phyloP scores from a whole-genome alignment of 352 stramenopile species.

The Phytophthora pluvialis region DNA sequence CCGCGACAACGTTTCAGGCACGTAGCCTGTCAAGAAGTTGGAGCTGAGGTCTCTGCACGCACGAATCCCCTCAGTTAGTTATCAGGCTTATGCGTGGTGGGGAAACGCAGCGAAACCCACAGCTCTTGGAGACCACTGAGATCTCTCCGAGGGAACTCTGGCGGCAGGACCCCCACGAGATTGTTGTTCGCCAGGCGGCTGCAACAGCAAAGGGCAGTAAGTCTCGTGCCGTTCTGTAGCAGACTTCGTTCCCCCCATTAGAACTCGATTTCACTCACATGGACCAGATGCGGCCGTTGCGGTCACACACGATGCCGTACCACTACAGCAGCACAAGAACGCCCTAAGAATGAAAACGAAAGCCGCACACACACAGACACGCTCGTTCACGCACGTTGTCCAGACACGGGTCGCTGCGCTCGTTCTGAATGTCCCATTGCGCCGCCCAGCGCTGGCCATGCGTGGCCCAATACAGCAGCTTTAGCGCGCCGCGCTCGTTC shows the following conservation, averaged over 20 bases:
- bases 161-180: slow-evolving; percentile 60
- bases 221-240: background rate
- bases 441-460: slow-evolving; percentile 53
- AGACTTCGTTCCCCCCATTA: too few relatives aligned
- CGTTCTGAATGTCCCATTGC: slow-evolving; percentile 74
- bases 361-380: background rate
- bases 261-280: slow-evolving; percentile 41
- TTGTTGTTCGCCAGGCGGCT: slow-evolving; percentile 68
- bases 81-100: background rate
- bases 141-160: slow-evolving; percentile 53
- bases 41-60: slow-evolving; percentile 63
- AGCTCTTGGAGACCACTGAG: slow-evolving; percentile 65
- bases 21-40: slow-evolving; percentile 63
- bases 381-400: slow-evolving; percentile 36
- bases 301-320: slow-evolving; percentile 71
- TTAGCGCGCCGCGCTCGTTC: slow-evolving; percentile 67
- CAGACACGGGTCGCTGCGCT: slow-evolving; percentile 66
- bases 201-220: slow-evolving; percentile 6
- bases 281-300: slow-evolving; percentile 51
- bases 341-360: background rate
- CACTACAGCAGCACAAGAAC: slow-evolving; percentile 39
- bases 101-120: slow-evolving; percentile 33
- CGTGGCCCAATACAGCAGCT: slow-evolving; percentile 71
- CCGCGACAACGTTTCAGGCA: slow-evolving; percentile 53
- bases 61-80: background rate